Conservation (phyloP, 306 rosid genomes). For the Quercus variabilis region DNA sequence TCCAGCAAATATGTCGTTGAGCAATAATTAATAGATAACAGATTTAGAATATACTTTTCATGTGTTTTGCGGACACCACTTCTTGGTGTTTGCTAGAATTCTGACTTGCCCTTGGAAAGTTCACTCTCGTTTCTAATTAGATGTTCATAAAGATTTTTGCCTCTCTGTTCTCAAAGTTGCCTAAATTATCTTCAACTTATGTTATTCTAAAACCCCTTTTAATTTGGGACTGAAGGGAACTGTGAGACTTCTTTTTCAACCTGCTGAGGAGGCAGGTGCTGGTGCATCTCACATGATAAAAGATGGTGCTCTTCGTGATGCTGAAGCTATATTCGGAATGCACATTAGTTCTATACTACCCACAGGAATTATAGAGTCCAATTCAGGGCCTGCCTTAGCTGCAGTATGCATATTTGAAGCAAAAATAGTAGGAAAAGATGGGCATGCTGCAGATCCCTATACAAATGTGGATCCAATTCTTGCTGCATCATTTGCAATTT, state of each 20-base stretch:
- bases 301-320: slow-evolving; percentile 57
- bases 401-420: slow-evolving; percentile 59
- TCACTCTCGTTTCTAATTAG: not conserved
- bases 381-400: slow-evolving; percentile 51
- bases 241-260: slow-evolving; percentile 66
- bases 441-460: slow-evolving; percentile 66
- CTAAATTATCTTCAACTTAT: not conserved
- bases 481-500: slow-evolving; percentile 62
- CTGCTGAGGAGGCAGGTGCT: slow-evolving; percentile 71
- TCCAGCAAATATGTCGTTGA: not conserved
- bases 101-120: not conserved
- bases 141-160: not conserved
- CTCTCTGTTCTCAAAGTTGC: slow-evolving; percentile 9
- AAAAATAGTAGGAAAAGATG: slow-evolving; percentile 52
- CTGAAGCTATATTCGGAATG: slow-evolving; percentile 59
- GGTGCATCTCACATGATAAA: slow-evolving; percentile 60
- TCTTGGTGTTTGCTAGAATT: no score
- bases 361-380: slow-evolving; percentile 52
- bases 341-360: slow-evolving; percentile 35
- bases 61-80: not conserved
- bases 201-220: slow-evolving; percentile 1
- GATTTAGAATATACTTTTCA: slow-evolving; percentile 5
- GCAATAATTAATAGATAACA: not conserved
- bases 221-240: slow-evolving; percentile 59
- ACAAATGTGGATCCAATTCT: slow-evolving; percentile 46